Conservation (phyloP, 805 yeast genomes). For the Nakazawaea anatomiae region DNA sequence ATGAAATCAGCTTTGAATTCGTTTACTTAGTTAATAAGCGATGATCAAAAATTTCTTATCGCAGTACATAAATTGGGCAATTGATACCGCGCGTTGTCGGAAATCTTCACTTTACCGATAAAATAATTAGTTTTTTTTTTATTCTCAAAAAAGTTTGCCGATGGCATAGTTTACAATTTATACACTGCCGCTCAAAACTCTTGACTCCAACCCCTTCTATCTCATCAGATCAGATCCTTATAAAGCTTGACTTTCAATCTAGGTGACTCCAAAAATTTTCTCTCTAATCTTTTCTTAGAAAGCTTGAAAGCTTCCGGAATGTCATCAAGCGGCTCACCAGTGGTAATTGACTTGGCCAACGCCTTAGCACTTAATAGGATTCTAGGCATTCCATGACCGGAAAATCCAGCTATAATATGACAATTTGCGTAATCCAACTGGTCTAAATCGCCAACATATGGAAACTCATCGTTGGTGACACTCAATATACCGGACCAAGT, state of each 20-base stretch:
- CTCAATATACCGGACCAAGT: constrained; percentile 16
- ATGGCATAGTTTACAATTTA: background rate
- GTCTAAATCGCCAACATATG: constrained; percentile 13
- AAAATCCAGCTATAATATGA: constrained; percentile 14
- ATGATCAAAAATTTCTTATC: no score
- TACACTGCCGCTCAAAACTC: no score
- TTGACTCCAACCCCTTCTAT: no score
- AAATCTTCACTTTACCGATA: background rate
- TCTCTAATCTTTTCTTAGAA: constrained; percentile 9
- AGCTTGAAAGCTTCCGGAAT: constrained; percentile 12
- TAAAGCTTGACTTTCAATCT: constrained; percentile 4
- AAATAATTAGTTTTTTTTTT: no score
- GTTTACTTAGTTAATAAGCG: no score
- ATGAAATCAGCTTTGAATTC: no score
- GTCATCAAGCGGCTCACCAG: constrained; percentile 8
- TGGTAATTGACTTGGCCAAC: constrained; percentile 10
- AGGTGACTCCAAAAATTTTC: constrained; percentile 22
- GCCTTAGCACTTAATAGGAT: constrained; percentile 12
- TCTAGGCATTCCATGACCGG: constrained; percentile 16
- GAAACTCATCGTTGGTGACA: constrained; percentile 13
- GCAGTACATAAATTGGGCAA: background rate
- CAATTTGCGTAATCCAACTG: constrained; percentile 5
- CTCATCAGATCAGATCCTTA: background rate
- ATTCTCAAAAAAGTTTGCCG: background rate
- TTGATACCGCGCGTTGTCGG: background rate